Base-by-base conservation (phyloP, 2,329 filamentous ascomycete genomes). In the Ilyonectria sp. region DNA sequence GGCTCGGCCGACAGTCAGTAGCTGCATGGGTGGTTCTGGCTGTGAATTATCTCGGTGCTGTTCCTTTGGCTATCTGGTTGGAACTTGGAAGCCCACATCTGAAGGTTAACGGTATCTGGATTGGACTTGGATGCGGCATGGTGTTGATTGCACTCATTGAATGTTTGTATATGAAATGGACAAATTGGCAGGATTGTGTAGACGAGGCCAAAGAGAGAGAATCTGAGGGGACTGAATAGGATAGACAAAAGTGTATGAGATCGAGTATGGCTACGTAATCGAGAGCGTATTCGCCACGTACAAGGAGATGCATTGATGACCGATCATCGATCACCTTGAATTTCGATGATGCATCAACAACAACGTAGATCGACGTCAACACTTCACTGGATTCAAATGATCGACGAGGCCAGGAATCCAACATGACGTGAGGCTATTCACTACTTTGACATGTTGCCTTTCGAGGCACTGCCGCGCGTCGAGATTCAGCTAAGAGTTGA, bases 61-160 rank as follows among this genome's bases (percentile, higher is more conserved):
- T 83, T 11, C 81, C 81, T 0, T 29, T 82, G n/a, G 79, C 81
- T 4, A 74, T 81, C 6, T 82, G 80, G 80, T 69, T 82, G 17
- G 80, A 81, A 63, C 66, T 82, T 5, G 80, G 81, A 6, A 60
- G 63, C 52, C 63, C 63, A 1, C 15, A 33, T 2, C 13, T 65
- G 35, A 52, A 60, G 58, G 60, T 84, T 15, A 63, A 75, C 19
- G 73, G 73, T 17, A 57, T 75, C 9, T 75, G 73, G 73, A 58
- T 75, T 35, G 73, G 73, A 8, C 65, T 75, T 13, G 73, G 73
- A 47, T 60, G 62, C 10, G 73, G 73, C 15, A 75, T 75, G 74
- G 60, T 71, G 6, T 47, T 74, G 11, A 75, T 74, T 65, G 74
- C 69, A 6, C 46, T 73, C 11, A 35, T 72, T 11, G 74, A 75